Conservation (phyloP, 129 eudicot species). For the Flaveria sonorensis region DNA sequence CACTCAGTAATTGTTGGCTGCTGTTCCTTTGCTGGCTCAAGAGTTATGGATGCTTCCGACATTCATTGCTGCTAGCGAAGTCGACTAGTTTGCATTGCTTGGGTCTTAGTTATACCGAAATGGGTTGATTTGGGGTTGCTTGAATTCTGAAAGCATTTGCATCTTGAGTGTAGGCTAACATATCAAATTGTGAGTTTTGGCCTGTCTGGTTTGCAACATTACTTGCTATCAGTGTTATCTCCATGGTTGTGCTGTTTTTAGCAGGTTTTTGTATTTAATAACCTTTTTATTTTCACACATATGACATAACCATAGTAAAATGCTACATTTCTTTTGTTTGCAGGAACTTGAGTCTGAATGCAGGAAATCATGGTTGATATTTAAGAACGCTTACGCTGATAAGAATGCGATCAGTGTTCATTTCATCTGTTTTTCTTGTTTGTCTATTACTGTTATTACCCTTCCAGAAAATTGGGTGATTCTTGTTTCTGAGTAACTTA, state of each 20-base stretch:
- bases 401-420: constrained; percentile 15
- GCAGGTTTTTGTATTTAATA: neutral
- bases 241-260: neutral
- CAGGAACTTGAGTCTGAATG: constrained; percentile 53
- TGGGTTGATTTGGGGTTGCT: neutral
- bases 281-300: neutral
- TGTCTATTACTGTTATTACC: constrained; percentile 25
- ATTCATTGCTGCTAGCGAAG: neutral
- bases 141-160: too few relatives aligned
- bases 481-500: constrained; percentile 28
- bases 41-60: neutral
- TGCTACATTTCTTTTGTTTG: neutral
- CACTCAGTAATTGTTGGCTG: neutral
- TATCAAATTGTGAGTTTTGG: too few relatives aligned
- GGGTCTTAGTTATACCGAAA: neutral
- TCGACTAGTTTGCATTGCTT: neutral
- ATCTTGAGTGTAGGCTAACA: too few relatives aligned
- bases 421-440: constrained; percentile 35
- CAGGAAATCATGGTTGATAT: constrained; percentile 56
- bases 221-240: neutral
- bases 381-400: neutral
- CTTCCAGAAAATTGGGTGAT: constrained; percentile 31
- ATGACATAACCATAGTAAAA: constrained; percentile 24
- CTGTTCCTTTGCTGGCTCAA: neutral
- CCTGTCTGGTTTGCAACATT: neutral